phyloP scores from a whole-genome alignment of 768 basidiomycete genomes.

The Podaxis pistillaris region DNA sequence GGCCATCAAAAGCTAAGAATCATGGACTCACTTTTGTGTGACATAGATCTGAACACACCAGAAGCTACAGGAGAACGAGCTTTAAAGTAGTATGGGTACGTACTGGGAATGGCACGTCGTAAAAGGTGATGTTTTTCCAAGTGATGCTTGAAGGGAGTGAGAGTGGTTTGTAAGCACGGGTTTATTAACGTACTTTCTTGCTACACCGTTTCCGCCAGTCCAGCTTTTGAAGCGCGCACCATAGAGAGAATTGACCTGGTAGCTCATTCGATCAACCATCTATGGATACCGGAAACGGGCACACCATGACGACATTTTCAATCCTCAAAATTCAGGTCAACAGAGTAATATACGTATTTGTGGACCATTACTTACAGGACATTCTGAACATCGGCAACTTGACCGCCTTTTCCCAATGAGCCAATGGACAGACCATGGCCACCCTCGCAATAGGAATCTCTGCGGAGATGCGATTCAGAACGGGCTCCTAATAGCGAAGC shows the following conservation, averaged over 20 bases:
- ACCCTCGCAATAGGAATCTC: constrained; percentile 53
- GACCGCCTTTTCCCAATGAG: constrained; percentile 43
- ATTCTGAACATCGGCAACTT: constrained; percentile 55
- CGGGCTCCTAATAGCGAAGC: not conserved
- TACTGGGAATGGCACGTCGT: constrained; percentile 55
- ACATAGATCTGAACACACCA: constrained; percentile 45
- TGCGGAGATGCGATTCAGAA: constrained; percentile 18
- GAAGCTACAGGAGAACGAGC: not conserved
- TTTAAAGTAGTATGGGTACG: constrained; percentile 14
- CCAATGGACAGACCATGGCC: constrained; percentile 63
- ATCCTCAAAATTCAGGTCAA: constrained; percentile 27
- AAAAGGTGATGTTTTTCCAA: constrained; percentile 55
- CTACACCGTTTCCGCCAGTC: constrained; percentile 60
- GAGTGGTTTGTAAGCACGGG: not conserved
- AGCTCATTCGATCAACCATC: not conserved
- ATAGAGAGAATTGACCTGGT: constrained; percentile 49
- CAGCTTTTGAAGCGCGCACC: constrained; percentile 69
- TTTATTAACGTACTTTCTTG: constrained; percentile 43
- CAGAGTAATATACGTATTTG: not conserved
- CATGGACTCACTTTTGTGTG: constrained; percentile 54
- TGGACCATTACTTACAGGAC: constrained; percentile 42
- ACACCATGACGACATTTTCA: constrained; percentile 45
- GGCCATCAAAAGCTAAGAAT: not conserved
- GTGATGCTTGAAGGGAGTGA: constrained; percentile 39
- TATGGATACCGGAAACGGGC: not conserved